Base-by-base conservation (phyloP, 345 rosid genomes). In the Gossypium australe region DNA sequence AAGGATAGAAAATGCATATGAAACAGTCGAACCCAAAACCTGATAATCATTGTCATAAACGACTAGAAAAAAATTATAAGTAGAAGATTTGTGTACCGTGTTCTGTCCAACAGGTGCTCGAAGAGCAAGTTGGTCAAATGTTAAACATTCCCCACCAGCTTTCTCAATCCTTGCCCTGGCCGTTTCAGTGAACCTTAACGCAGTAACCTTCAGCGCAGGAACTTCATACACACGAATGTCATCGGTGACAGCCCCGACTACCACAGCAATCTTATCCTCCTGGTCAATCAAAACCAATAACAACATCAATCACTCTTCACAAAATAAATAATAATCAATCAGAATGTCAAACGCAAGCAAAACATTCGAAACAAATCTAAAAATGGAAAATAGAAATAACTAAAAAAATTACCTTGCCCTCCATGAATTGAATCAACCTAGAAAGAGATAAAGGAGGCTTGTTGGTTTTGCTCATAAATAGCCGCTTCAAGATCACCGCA, bases 101-200 rank as follows among this genome's bases (percentile, higher is more conserved):
- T 92, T 92, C 86, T 94, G 97, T 1, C 98, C 98, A 73, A 94
- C 84, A 12, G 97, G 98, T 78, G 98, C 97, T n/a, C 79, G 78
- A 57, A 94, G 89, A 51, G 98, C 98, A 81, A 92, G 93, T 79
- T 90, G 97, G 58, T 92, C 98, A 73, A 94, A 92, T 6, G 98
- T 94, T 81, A 90, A 77, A 82, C 98, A 94, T 75, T 94, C 94
- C 52, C 98, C 97, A 66, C 98, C 98, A 13, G 98, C 97, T 82
- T 89, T 92, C 89, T 89, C 97, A 56, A 94, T 94, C 77, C 97
- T 92, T 10, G 97, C 97, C 67, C 97, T 88, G 0, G 92, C 98
- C 0, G 89, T 92, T 85, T 94, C 97, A 0, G 97, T 91, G 81
- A 94, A 91, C 83, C 91, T 85, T 84, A 94, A 74, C 34, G 97